Conservation (phyloP, 129 eudicot species). For the Sambucus nigra region DNA sequence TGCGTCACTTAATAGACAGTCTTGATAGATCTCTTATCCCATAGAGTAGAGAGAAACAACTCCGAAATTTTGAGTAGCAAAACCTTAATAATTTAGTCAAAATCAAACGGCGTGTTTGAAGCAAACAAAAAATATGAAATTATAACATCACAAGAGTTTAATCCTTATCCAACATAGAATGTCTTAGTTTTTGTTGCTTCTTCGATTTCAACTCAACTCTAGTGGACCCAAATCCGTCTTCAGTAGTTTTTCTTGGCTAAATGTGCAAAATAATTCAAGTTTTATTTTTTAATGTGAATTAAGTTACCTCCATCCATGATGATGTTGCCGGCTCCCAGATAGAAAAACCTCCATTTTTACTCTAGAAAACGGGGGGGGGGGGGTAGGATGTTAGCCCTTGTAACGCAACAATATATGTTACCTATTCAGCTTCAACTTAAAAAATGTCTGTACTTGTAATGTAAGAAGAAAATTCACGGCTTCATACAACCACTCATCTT, state of each 20-base stretch:
- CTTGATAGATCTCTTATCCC: too few relatives aligned
- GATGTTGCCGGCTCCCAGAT: slow-evolving; percentile 17
- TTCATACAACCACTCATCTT: neutral
- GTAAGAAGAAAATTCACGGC: slow-evolving; percentile 1
- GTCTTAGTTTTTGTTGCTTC: too few relatives aligned
- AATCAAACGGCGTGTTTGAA: too few relatives aligned
- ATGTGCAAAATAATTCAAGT: neutral
- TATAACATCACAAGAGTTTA: neutral
- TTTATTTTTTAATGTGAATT: neutral
- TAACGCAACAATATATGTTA: neutral
- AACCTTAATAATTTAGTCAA: too few relatives aligned
- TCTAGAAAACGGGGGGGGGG: neutral
- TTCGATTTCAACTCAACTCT: too few relatives aligned
- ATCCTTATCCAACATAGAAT: too few relatives aligned
- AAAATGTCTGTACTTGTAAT: neutral
- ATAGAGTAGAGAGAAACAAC: too few relatives aligned
- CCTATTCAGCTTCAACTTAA: neutral
- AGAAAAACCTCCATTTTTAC: slow-evolving; percentile 14
- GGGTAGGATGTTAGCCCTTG: neutral
- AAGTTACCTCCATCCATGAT: slow-evolving; percentile 5
- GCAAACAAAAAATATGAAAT: too few relatives aligned
- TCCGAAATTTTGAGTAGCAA: too few relatives aligned
- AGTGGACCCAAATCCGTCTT: neutral
- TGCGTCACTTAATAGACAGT: too few relatives aligned
- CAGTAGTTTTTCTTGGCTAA: neutral